Base-by-base conservation (phyloP, 306 rosid genomes). In the Cicer judaicum region DNA sequence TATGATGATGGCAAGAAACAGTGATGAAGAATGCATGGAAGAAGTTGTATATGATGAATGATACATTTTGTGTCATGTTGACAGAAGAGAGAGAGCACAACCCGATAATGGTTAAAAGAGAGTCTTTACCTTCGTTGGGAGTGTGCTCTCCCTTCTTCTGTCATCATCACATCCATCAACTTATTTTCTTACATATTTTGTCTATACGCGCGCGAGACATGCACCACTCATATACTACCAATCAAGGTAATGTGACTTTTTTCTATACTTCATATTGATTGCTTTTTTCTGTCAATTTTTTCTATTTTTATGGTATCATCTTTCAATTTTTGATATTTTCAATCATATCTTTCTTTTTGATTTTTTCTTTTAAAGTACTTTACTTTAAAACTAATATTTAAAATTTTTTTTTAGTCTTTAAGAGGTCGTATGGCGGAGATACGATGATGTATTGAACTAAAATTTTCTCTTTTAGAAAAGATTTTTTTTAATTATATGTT, bases 1-100 rank as follows among this genome's bases (percentile, higher is more conserved):
- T 2, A 24, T 24, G 29, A 24, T 3, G 34, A 29, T 29, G 34
- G 34, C 34, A 29, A 29, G 34, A 29, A 29, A 29, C 5, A 29
- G 0, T 29, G 34, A 2, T 3, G 5, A 29, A 3, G 34, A 29
- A 29, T 29, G 34, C 34, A 29, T 29, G 34, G 34, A 29, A 29
- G 5, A 29, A 29, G 60, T 42, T 65, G 74, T 40, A 2, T 39
- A 41, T n/a, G 80, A 49, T 68, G 84, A 70, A 29, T 29, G 63
- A 62, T 29, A 53, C 44, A 1, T 13, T 1, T 12, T 4, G 7
- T 54, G 1, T 50, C 39, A 53, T 70, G 98, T 88, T 93, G 98
- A 93, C 96, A 93, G 98, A 93, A 93, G 98, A 93, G 97, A 91
- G 98, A 84, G 90, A 82, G 97, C 97, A 89, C 92, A 91, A 84